phyloP scores from a whole-genome alignment of 2,329 filamentous ascomycete genomes.

The Calonectria crousiana region DNA sequence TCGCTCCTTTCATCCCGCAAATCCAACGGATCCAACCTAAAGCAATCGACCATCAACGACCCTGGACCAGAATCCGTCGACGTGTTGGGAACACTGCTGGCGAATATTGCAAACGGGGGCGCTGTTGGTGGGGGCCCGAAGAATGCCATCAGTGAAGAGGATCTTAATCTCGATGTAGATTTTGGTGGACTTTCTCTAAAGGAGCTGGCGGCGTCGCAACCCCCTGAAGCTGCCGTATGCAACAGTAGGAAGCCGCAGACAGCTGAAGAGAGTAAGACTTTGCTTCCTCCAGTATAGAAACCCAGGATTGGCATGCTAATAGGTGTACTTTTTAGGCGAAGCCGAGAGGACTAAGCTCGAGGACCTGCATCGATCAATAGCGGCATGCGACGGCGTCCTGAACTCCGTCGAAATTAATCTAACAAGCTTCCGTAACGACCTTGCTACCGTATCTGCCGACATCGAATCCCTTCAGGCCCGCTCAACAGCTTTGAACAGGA shows the following conservation, averaged over 20 bases:
- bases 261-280: constrained; percentile 76
- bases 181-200: constrained; percentile 83
- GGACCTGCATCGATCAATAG: constrained; percentile 89
- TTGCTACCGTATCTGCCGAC: constrained; percentile 91
- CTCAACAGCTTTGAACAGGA: constrained; percentile 84
- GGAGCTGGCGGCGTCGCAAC: constrained; percentile 69
- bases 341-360: constrained; percentile 87
- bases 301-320: not conserved
- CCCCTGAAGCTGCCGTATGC: constrained; percentile 31
- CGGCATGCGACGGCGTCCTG: constrained; percentile 91
- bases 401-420: constrained; percentile 94
- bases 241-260: constrained; percentile 68
- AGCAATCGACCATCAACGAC: constrained; percentile 65
- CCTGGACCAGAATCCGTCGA: constrained; percentile 77
- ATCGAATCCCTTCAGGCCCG: constrained; percentile 93
- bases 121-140: constrained; percentile 24
- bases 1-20: constrained; percentile 77
- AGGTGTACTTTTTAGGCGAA: constrained; percentile 67
- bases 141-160: constrained; percentile 57
- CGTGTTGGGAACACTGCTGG: constrained; percentile 68
- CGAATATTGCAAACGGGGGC: constrained; percentile 39
- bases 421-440: constrained; percentile 91
- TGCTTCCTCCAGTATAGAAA: not conserved
- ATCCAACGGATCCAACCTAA: constrained; percentile 76
- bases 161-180: constrained; percentile 76